Evolutionary conservation across 352 stramenopile species (phyloP), one percentile per base, ranked within the genome.

Genomic region (Phytophthora parvispora): DNA sequence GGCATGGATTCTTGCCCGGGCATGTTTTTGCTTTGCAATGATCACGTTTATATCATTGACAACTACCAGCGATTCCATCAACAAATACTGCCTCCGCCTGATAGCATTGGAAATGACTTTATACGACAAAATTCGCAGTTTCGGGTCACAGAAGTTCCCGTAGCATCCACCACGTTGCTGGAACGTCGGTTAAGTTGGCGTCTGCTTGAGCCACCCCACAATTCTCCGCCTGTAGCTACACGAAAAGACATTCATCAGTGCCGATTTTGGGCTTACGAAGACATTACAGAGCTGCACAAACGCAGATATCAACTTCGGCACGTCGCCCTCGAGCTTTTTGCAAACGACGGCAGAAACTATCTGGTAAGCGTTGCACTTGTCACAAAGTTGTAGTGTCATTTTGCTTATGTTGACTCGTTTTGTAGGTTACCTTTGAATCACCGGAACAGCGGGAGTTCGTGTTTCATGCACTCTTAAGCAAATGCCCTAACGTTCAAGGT

Each of bases 1-100:
- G 86, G 86, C n/a, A 90, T 92, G 82, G 86, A 92, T 69, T 89
- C 84, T 18, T 92, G 82, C 52, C 86, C 86, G 4, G 84, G 86
- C 0, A 81, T 93, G 4, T 91, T 93, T 48, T 70, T 93, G 25
- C 25, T 93, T 0, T 89, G 84, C 69, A 91, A 78, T 36, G 76
- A 89, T 36, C 77, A 92, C 47, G 62, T 87, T 24, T 93, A 93
- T 57, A 92, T 92, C 29, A 67, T 93, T 8, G 86, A 93, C 60
- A 91, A 92, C 54, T 92, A 92, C 42, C 83, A 91, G 49, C 74
- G 70, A 6, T n/a, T 83, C 16, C 57, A 40, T 9, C 69, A 81
- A 36, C 60, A 45, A 34, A 45, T 31, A 29, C 13, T n/a, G 27
- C 55, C 49, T 34, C 20, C 63, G 10, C 59, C 58, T 22, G 58